Conservation (phyloP, 2,329 filamentous ascomycete genomes). For the Colletotrichum sp. region DNA sequence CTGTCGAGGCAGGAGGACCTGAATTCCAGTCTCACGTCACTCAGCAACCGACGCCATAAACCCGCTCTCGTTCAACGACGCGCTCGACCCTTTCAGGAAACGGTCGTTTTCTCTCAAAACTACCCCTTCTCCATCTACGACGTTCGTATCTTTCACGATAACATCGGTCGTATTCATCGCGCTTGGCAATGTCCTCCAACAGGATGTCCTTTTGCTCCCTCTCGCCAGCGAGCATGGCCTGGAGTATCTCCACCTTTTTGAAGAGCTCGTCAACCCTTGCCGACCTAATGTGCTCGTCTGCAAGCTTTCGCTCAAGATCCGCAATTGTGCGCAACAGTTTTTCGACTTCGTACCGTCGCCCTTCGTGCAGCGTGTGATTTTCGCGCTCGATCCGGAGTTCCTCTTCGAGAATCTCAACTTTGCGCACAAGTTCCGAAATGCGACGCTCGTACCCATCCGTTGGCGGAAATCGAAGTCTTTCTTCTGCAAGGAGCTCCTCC, state of each 20-base stretch:
- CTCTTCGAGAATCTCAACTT: constrained; percentile 13
- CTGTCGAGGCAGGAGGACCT: not conserved
- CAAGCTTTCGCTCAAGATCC: constrained; percentile 11
- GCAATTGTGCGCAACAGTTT: not conserved
- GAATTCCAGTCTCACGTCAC: not conserved
- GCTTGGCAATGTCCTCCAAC: constrained; percentile 5
- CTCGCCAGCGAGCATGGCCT: constrained; percentile 3
- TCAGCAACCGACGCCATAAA: not conserved
- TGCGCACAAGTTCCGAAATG: constrained; percentile 9
- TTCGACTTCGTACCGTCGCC: constrained; percentile 5
- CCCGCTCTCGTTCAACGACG: not conserved
- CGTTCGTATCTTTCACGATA: not conserved
- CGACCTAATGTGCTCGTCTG: not conserved
- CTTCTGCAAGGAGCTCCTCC: constrained; percentile 5
- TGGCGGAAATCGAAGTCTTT: not conserved
- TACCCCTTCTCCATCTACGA: constrained; percentile 5
- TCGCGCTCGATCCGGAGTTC: constrained; percentile 7
- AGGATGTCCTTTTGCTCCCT: constrained; percentile 10
- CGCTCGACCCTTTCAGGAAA: not conserved
- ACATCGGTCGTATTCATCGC: constrained; percentile 6
- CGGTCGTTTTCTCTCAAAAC: constrained; percentile 2
- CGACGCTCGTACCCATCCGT: constrained; percentile 4
- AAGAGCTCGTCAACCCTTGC: not conserved
- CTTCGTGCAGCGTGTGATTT: not conserved
- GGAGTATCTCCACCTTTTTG: constrained; percentile 13